Evolutionary conservation across 176 grass and related monocot genomes (phyloP), one percentile per base, ranked within the genome.

Genomic region (Carex myosuroides): DNA sequence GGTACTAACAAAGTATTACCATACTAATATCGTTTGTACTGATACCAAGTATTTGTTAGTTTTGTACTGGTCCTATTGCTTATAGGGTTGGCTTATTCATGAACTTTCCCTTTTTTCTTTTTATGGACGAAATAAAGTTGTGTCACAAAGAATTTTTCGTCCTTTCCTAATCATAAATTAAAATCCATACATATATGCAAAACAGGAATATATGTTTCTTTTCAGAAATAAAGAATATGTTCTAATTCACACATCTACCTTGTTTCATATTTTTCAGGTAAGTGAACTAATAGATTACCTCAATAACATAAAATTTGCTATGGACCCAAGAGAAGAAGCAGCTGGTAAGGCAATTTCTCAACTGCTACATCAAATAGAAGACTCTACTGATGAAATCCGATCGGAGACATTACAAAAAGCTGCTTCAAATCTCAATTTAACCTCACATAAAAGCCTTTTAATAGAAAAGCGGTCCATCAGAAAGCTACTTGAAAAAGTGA

Each of bases 401-500:
- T 57, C 14, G 32, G 59, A 79, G 4, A 58, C 85, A 7, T 41
- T 86, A 14, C 85, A 81, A 67, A 81, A 55, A 41, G 74, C 63
- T 66, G 74, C 62, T 81, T 81, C 46, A 22, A 61, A 20, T 55
- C 64, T 86, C 17, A 86, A 80, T 80, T 68, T 86, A 33, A 81
- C 59, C 11, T 86, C 85, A 54, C 85, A 41, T 13, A 86, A 70
- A 86, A n/a, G 59, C 42, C 76, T 81, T 81, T 81, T 81, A 58
- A 81, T 86, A 55, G 85, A 86, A 80, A 86, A 80, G 37, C 76
- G 85, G 30, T 79, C 85, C 60, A 71, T 80, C 24, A 86, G 66
- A 80, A 81, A 59, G 30, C 85, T 86, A 81, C 63, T 50, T 16
- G 85, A 81, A 4, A 5, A 86, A 66, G 18, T 86, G n/a, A 6